phyloP scores from a whole-genome alignment of 2,329 filamentous ascomycete species.

The Colletotrichum tabaci region DNA sequence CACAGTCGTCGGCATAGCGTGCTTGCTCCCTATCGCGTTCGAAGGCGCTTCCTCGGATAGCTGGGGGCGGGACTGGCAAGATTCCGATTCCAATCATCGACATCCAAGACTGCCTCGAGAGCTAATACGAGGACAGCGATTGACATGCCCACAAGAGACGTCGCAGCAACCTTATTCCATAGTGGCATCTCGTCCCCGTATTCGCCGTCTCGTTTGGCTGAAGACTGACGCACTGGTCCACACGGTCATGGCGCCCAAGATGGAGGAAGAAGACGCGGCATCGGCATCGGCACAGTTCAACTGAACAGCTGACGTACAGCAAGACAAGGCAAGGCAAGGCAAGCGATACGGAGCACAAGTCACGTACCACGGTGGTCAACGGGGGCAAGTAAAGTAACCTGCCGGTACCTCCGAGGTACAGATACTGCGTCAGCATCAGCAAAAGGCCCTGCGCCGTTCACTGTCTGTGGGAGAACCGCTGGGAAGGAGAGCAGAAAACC shows the following conservation, averaged over 20 bases:
- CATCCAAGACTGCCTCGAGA: too few relatives aligned
- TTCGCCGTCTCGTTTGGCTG: background rate
- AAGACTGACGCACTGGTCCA: background rate
- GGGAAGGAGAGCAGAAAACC: slow-evolving; percentile 22
- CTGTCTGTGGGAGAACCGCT: slow-evolving; percentile 15
- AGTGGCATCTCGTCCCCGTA: background rate
- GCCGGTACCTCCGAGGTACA: slow-evolving; percentile 31
- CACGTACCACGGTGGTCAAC: too few relatives aligned
- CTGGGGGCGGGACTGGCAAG: slow-evolving; percentile 22
- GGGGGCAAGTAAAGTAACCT: background rate
- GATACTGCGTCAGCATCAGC: background rate
- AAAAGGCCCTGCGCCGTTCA: slow-evolving; percentile 23
- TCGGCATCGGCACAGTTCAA: slow-evolving; percentile 6
- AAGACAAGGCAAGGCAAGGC: background rate
- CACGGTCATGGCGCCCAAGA: background rate
- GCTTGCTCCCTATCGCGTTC: slow-evolving; percentile 15
- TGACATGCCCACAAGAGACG: background rate
- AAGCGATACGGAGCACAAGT: background rate
- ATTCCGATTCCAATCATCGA: too few relatives aligned
- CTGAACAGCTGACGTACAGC: slow-evolving; percentile 4
- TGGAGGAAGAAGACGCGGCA: background rate
- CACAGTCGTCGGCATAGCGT: background rate
- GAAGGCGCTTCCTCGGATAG: slow-evolving; percentile 3
- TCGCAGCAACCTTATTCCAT: slow-evolving; percentile 19
- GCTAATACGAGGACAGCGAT: too few relatives aligned